phyloP scores from a whole-genome alignment of 495 filamentous ascomycete species.

The Hypoxylon fragiforme region DNA sequence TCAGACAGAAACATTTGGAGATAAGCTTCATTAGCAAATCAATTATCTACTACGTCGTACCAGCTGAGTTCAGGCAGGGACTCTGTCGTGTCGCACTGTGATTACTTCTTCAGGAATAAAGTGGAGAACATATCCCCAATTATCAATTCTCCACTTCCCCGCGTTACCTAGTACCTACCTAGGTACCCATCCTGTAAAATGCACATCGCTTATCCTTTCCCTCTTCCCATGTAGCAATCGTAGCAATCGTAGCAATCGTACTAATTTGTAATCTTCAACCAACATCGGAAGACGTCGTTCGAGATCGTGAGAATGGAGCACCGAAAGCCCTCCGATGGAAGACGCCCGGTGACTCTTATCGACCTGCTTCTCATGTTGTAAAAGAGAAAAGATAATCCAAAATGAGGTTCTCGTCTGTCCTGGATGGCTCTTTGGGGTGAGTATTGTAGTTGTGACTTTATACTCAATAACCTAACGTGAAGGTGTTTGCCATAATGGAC shows the following conservation, averaged over 20 bases:
- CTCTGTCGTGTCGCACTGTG: conserved; percentile 7
- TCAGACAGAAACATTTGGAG: too few relatives aligned
- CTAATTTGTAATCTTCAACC: too few relatives aligned
- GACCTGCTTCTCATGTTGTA: too few relatives aligned
- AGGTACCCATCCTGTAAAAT: conserved; percentile 11
- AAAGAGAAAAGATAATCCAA: conserved; percentile 16
- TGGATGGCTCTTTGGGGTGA: too few relatives aligned
- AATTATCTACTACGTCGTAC: too few relatives aligned
- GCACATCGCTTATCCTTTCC: conserved; percentile 26
- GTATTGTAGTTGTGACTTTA: too few relatives aligned
- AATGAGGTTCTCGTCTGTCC: conserved; percentile 3
- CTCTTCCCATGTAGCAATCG: conserved; percentile 4
- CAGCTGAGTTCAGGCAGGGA: too few relatives aligned
- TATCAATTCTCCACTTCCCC: conserved; percentile 22
- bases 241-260: too few relatives aligned
- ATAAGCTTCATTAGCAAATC: too few relatives aligned
- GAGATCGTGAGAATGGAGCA: conserved; percentile 7
- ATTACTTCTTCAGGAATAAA: neutral
- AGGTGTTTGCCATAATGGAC: too few relatives aligned
- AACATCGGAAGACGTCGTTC: neutral
- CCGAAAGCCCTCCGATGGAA: conserved; percentile 23
- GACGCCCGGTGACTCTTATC: too few relatives aligned
- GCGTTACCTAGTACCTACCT: conserved; percentile 2
- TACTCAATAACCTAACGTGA: too few relatives aligned
- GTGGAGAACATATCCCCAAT: neutral